Conservation (phyloP, 2,329 filamentous ascomycete species). For the Paracorniculantispora psalliotae region DNA sequence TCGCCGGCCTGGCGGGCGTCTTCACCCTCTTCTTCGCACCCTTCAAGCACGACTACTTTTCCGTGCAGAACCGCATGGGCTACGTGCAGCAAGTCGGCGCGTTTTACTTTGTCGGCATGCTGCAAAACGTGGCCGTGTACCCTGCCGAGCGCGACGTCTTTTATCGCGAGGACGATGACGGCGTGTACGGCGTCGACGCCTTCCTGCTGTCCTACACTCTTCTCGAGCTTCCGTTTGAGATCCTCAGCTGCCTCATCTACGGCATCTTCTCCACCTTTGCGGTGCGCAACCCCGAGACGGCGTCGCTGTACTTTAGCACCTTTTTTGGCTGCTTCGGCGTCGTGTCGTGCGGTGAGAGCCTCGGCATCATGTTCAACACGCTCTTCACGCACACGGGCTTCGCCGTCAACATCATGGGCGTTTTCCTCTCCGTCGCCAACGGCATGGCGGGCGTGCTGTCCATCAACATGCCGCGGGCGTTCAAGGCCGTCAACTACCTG, state of each 20-base stretch:
- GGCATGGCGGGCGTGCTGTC: slow-evolving; percentile 68
- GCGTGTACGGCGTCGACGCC: slow-evolving; percentile 64
- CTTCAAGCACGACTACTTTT: slow-evolving; percentile 61
- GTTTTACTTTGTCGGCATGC: slow-evolving; percentile 71
- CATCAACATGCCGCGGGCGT: slow-evolving; percentile 61
- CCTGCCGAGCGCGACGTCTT: slow-evolving; percentile 70
- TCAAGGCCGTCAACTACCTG: slow-evolving; percentile 66
- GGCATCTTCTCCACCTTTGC: slow-evolving; percentile 60
- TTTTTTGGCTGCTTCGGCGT: slow-evolving; percentile 68
- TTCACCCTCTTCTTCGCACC: slow-evolving; percentile 68
- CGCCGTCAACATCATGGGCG: slow-evolving; percentile 66
- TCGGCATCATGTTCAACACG: slow-evolving; percentile 78
- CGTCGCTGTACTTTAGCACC: slow-evolving; percentile 60
- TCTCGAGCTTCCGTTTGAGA: slow-evolving; percentile 68
- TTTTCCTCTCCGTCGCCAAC: slow-evolving; percentile 65
- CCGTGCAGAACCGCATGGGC: slow-evolving; percentile 68
- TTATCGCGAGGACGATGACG: slow-evolving; percentile 70
- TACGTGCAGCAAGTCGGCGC: slow-evolving; percentile 68
- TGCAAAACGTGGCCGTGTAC: slow-evolving; percentile 73
- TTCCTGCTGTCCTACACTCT: slow-evolving; percentile 67
- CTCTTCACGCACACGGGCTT: slow-evolving; percentile 70
- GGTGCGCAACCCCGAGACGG: slow-evolving; percentile 58
- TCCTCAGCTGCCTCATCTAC: slow-evolving; percentile 60
- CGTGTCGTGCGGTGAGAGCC: slow-evolving; percentile 67
- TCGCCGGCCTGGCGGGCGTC: slow-evolving; percentile 58